Evolutionary conservation across 1,139 yeast genomes (phyloP).

Genomic region (Arxiozyma telluris): DNA sequence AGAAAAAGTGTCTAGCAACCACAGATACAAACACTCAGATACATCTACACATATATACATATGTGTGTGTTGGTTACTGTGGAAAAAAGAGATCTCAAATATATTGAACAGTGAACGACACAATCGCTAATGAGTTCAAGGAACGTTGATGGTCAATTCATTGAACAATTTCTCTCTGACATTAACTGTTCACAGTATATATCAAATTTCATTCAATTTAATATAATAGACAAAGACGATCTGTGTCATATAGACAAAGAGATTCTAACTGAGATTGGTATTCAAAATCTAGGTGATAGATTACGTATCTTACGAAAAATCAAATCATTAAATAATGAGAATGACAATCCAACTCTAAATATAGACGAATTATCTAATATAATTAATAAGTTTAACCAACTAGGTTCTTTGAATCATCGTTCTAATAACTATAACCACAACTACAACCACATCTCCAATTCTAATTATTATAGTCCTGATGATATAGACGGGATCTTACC

Average conservation of each 20-base stretch:
- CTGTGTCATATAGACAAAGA: slow-evolving; percentile 44
- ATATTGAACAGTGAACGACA: too few species aligned
- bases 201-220: slow-evolving; percentile 38
- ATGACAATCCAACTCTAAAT: slow-evolving; percentile 10
- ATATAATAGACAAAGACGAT: slow-evolving; percentile 43
- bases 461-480: background rate
- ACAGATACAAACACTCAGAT: too few species aligned
- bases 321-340: slow-evolving; percentile 14
- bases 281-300: slow-evolving; percentile 75
- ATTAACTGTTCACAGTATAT: slow-evolving; percentile 19
- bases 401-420: background rate
- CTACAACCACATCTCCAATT: background rate
- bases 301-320: slow-evolving; percentile 26
- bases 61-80: too few species aligned
- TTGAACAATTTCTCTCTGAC: slow-evolving; percentile 18
- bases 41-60: too few species aligned
- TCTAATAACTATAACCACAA: background rate
- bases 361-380: background rate
- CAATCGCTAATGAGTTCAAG: background rate
- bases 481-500: background rate
- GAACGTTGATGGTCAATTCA: slow-evolving; percentile 4
- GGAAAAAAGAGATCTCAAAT: too few species aligned
- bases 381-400: slow-evolving; percentile 19
- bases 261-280: slow-evolving; percentile 67
- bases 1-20: too few species aligned